Evolutionary conservation across 2,329 filamentous ascomycete genomes (phyloP), one percentile per base, ranked within the genome.

Genomic region (Diaporthe sp.): DNA sequence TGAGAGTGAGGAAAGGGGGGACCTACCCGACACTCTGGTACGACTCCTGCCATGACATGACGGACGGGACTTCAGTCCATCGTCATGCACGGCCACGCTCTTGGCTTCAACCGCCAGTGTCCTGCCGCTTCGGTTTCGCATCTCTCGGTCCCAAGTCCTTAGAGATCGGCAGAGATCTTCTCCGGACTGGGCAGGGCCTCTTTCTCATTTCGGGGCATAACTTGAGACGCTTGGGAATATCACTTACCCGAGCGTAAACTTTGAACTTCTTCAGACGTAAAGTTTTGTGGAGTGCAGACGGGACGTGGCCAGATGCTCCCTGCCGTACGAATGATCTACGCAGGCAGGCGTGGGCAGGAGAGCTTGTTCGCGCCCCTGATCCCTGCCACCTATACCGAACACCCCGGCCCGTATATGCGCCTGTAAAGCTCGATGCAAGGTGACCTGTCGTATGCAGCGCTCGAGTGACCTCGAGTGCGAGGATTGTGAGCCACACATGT

Each of bases 21-120:
- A 42, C 12, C 9, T 17, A 57, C 69, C 73, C 68, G 68, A 72
- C 60, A 72, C 57, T 72, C 54, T 75, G 73, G 73, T 75, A 47
- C 50, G 19, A 40, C 40, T 45, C 33, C 22, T 38, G 38, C 28
- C 68, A 50, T 60, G 40, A 60, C 68, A 50, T 60, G 40, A 60
- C 47, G 38, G 68, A 47, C n/a, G 12, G 30, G 3, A 35, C 45
- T 47, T 17, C 40, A 50, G 38, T 58, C 40, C 38, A 71, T 38
- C 61, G 9, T 38, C 68, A 50, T 50, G 68, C 68, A 71, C 55
- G 68, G 30, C 68, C 45, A 60, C 42, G 55, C 40, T 35, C 57
- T 50, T 60, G 40, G 33, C 55, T 40, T 71, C 55, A 9, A 47
- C 68, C 25, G 38, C 54, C 28, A 38, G 54, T 52, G 42, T 52